These are phyloP conservation scores for Elaeis oleifera DNA, from an alignment of 202 grass and related monocot species.

Conservation along the genomic window DNA sequence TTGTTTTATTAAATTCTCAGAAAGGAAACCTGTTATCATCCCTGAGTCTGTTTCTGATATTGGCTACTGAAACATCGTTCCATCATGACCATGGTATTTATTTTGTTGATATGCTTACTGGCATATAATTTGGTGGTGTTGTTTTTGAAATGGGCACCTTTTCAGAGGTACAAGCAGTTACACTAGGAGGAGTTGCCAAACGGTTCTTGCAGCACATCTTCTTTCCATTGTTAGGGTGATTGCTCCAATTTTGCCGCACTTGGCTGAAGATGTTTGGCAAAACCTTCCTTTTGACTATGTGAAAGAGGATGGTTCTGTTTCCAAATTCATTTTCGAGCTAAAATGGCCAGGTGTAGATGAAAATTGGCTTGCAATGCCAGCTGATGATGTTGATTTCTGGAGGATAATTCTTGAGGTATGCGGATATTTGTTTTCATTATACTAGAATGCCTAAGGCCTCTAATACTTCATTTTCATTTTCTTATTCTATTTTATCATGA, in stretches of 20 bases:
- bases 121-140: not conserved
- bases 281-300: slow-evolving; percentile 75
- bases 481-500: too few relatives aligned
- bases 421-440: not conserved
- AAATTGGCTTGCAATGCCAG: slow-evolving; percentile 49
- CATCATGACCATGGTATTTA: not conserved
- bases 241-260: slow-evolving; percentile 93
- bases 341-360: slow-evolving; percentile 75
- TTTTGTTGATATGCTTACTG: not conserved
- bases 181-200: slow-evolving; percentile 93
- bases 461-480: too few relatives aligned
- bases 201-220: slow-evolving; percentile 70
- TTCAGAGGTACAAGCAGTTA: slow-evolving; percentile 63
- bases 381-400: slow-evolving; percentile 73
- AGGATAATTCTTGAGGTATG: slow-evolving; percentile 73
- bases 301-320: slow-evolving; percentile 62
- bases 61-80: too few relatives aligned
- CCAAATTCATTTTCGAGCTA: slow-evolving; percentile 77
- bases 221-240: slow-evolving; percentile 78
- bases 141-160: not conserved
- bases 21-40: too few relatives aligned
- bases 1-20: too few relatives aligned
- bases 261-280: slow-evolving; percentile 97
- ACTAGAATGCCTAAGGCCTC: not conserved
- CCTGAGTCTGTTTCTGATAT: too few relatives aligned